Evolutionary conservation across 1,284 basidiomycete genomes (phyloP).

Genomic region (Leccinum fuscescens): DNA sequence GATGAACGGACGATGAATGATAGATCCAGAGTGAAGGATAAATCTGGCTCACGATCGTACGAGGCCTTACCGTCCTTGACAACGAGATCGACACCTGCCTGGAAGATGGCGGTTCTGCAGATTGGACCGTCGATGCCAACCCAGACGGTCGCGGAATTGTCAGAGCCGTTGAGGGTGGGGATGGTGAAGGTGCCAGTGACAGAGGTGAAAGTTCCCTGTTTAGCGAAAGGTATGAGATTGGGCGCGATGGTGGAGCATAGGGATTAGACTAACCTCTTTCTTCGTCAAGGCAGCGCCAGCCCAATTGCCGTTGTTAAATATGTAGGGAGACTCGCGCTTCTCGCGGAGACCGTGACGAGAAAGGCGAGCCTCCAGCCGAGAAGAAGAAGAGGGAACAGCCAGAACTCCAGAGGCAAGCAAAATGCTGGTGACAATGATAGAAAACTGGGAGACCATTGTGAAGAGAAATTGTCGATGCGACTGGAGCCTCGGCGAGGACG

Average conservation of each 20-base stretch:
- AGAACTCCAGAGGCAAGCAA: not conserved
- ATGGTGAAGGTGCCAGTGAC: not conserved
- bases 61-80: not conserved
- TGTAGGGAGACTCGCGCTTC: not conserved
- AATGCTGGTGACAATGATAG: not conserved
- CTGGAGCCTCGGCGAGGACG: not conserved
- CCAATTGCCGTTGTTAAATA: not conserved
- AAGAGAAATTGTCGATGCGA: not conserved
- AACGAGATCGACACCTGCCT: not conserved
- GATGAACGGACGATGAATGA: not conserved
- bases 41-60: not conserved
- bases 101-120: not conserved
- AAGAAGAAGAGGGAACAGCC: not conserved
- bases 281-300: not conserved
- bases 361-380: not conserved
- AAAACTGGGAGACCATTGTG: not conserved
- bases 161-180: not conserved
- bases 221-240: not conserved
- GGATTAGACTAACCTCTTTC: not conserved
- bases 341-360: not conserved
- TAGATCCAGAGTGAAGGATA: not conserved
- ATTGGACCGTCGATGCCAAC: not conserved
- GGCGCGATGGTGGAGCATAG: not conserved
- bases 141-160: not conserved
- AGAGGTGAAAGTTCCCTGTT: not conserved